Evolutionary conservation across 1,284 basidiomycete genomes (phyloP), one percentile per base, ranked within the genome.

Genomic region (Ustilago esculenta): DNA sequence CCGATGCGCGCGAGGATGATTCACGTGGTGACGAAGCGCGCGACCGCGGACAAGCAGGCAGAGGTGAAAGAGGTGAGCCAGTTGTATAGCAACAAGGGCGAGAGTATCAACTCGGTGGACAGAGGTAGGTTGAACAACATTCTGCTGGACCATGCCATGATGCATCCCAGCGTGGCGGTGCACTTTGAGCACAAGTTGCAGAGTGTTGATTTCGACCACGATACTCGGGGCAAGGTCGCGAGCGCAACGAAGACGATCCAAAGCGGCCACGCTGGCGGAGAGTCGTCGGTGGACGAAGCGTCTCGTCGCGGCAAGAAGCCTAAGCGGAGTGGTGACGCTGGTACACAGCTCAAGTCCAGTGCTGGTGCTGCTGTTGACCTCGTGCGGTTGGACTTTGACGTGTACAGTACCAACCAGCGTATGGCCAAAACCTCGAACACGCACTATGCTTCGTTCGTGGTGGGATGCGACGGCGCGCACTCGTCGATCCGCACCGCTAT

Each of bases 1-100:
- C 94, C 94, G 65, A 96, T 98, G 93, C 88, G 87, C 65, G 93
- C 91, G 27, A 87, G 96, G 49, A 96, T 98, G 92, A 94, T 98
- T 71, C 95, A 98, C 84, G 88, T 88, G 1, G 64, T 53, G n/a
- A 49, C 47, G 12, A 33, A 41, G 17, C 37, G 27, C 10, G 65
- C 57, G 6, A 43, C 27, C 6, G 40, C 21, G 17, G 50, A 41
- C 18, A 45, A 47, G 46, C 40, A 42, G 47, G 73, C 50, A 41
- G 70, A 44, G 58, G 72, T 55, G 45, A 68, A 21, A 21, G 69
- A 64, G 50, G 43, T 49, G 35, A 76, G 57, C 49, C 94, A 95
- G 84, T 83, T 85, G 41, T 97, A 97, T 84, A 92, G 95, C 83
- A 89, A 87, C 73, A 86, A 91, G 79, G 91, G 91, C 75, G 90